phyloP scores from a whole-genome alignment of 352 stramenopile species.

The Aphanomyces cochlioides region DNA sequence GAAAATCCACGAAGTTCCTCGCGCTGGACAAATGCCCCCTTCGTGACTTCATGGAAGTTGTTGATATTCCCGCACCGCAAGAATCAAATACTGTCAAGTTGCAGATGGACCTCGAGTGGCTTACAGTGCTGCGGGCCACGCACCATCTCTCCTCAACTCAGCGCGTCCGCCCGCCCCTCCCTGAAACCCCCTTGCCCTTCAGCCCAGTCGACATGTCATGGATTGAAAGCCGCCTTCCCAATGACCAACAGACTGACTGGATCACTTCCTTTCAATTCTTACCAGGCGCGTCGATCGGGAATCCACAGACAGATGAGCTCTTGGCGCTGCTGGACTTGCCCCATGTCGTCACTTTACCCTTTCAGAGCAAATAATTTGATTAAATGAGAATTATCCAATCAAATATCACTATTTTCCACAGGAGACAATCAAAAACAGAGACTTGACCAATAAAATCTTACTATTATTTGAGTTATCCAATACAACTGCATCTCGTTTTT shows the following conservation, averaged over 20 bases:
- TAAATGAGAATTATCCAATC: too few species aligned
- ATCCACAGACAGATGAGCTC: conserved; percentile 94
- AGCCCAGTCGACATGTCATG: conserved; percentile 75
- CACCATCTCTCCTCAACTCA: conserved; percentile 80
- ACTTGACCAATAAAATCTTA: too few species aligned
- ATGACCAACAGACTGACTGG: conserved; percentile 58
- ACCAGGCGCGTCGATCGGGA: conserved; percentile 49
- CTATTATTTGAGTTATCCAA: too few species aligned
- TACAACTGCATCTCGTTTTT: too few species aligned
- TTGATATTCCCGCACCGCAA: conserved; percentile 59
- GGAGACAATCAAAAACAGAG: too few species aligned
- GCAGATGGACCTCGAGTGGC: conserved; percentile 93
- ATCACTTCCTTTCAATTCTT: conserved; percentile 57
- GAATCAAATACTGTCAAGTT: conserved; percentile 48
- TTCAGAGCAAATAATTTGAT: too few species aligned
- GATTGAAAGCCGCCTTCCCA: conserved; percentile 49
- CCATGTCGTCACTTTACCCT: conserved; percentile 91
- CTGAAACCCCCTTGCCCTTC: conserved; percentile 67
- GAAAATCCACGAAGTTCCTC: conserved; percentile 89
- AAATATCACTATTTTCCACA: too few species aligned
- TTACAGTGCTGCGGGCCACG: conserved; percentile 91
- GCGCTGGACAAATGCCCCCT: conserved; percentile 98
- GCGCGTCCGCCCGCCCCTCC: conserved; percentile 60
- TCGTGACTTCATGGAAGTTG: conserved; percentile 93
- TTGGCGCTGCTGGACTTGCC: conserved; percentile 89